Evolutionary conservation across 2,329 filamentous ascomycete genomes (phyloP), one percentile per base, ranked within the genome.

Genomic region (Trichoderma atrobrunneum): DNA sequence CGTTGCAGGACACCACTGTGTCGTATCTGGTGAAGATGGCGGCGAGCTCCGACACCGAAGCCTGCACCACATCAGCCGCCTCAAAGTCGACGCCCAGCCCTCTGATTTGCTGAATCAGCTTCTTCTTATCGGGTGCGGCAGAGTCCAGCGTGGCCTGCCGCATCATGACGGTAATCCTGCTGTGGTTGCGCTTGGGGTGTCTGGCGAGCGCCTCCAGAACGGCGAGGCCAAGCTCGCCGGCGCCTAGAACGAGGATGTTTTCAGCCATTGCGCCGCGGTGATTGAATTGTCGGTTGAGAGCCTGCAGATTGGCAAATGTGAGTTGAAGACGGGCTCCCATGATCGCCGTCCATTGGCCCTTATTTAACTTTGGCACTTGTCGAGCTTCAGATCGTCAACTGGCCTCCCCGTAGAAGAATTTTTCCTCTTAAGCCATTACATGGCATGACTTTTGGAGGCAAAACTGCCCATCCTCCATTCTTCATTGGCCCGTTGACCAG

Each of bases 171-270:
- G 86, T 83, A 21, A 91, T 78, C n/a, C 78, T 78, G 8, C 78
- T 79, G 18, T 74, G 71, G n/a, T 76, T 34, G 26, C 80, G 81
- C 48, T 80, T 76, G 0, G 86, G 83, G 74, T 90, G 87, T 0
- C 74, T 63, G 16, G 82, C 77, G 8, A 92, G 83, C 12, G 85
- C 82, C 36, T 83, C 78, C 18, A 92, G 81, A 72, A 92, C 82
- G 18, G 87, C 83, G 5, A 83, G 80, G 63, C 90, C 91, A 16
- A 92, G 86, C 81, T 92, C 90, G 72, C 90, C 90, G n/a, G 88
- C 88, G 67, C 91, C 90, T 72, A 93, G 81, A 65, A 92, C 83
- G 64, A 92, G 88, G 71, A 91, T 72, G 67, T 72, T 80, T 14
- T 77, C 72, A 21, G 74, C 69, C 79, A 79, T 80, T 43, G 51